Conservation (phyloP, 495 filamentous ascomycete genomes). For the Aeminium ludgeri region DNA sequence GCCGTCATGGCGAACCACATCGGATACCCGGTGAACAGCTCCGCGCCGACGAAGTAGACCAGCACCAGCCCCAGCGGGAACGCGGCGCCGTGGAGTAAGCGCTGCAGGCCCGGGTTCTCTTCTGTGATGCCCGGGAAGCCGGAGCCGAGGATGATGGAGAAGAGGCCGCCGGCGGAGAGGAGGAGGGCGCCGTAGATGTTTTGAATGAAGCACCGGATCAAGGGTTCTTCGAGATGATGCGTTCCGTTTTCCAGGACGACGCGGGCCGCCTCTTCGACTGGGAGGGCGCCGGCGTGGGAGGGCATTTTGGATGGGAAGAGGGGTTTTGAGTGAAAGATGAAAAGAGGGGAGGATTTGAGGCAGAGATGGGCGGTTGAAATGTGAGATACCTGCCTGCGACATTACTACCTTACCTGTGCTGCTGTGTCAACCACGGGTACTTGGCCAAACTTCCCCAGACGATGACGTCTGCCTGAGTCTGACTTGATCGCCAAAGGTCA, state of each 20-base stretch:
- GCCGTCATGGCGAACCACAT: constrained; percentile 12
- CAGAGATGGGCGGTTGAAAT: no score
- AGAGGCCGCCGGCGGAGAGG: constrained; percentile 4
- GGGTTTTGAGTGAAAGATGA: no score
- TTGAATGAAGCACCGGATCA: constrained; percentile 5
- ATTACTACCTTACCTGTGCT: no score
- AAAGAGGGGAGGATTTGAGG: no score
- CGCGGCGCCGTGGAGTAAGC: constrained; percentile 3
- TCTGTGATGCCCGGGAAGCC: not conserved
- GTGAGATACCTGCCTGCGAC: no score
- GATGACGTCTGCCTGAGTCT: no score
- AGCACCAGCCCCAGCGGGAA: constrained; percentile 10
- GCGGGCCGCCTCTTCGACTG: no score
- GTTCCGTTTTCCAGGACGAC: constrained; percentile 1
- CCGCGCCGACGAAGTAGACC: constrained; percentile 9
- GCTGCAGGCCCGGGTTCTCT: constrained; percentile 1
- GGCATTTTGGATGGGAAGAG: no score
- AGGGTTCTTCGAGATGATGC: constrained; percentile 7
- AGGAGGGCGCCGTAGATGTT: constrained; percentile 13
- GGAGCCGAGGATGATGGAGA: not conserved
- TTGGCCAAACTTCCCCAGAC: no score
- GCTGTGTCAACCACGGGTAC: no score
- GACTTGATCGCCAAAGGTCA: no score
- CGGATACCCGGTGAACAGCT: constrained; percentile 10
- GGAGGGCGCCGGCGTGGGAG: no score